These are phyloP conservation scores for Ogataea pini DNA, from an alignment of 805 yeast species.

Conservation along the genomic window DNA sequence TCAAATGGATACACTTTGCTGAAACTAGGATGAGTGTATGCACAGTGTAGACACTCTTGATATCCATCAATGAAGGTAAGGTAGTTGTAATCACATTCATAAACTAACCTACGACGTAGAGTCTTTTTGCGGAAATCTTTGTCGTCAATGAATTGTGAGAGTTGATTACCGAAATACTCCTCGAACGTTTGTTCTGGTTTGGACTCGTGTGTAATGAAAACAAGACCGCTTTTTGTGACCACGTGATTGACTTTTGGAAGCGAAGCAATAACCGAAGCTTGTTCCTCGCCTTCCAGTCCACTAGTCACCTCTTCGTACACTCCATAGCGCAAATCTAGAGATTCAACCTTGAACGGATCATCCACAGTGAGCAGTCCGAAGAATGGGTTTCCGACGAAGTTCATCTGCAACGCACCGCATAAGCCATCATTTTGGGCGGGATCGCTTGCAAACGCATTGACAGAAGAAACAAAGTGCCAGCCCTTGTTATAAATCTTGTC, in stretches of 20 bases:
- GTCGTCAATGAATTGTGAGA: slow-evolving; percentile 23
- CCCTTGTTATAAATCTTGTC: slow-evolving; percentile 30
- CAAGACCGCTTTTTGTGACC: slow-evolving; percentile 29
- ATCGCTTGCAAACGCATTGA: slow-evolving; percentile 23
- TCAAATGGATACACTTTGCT: slow-evolving; percentile 30
- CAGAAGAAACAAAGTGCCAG: slow-evolving; percentile 30
- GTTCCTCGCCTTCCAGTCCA: slow-evolving; percentile 18
- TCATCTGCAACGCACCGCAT: slow-evolving; percentile 27
- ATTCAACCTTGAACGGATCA: slow-evolving; percentile 20
- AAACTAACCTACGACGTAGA: slow-evolving; percentile 25
- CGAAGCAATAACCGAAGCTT: slow-evolving; percentile 8
- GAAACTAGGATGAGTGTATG: slow-evolving; percentile 32
- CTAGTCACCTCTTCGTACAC: slow-evolving; percentile 22
- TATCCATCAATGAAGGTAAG: slow-evolving; percentile 31
- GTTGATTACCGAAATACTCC: slow-evolving; percentile 25
- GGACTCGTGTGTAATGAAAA: slow-evolving; percentile 29
- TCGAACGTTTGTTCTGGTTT: slow-evolving; percentile 19
- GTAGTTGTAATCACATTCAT: slow-evolving; percentile 29
- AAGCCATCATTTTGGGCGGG: slow-evolving; percentile 20
- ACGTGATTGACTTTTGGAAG: slow-evolving; percentile 26
- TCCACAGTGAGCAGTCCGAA: slow-evolving; percentile 30
- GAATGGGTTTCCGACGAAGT: slow-evolving; percentile 30
- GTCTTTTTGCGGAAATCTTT: slow-evolving; percentile 22
- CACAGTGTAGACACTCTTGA: slow-evolving; percentile 33
- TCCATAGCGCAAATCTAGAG: slow-evolving; percentile 29